phyloP scores from a whole-genome alignment of 1,284 basidiomycete species.

The Porphyrellus sp. region DNA sequence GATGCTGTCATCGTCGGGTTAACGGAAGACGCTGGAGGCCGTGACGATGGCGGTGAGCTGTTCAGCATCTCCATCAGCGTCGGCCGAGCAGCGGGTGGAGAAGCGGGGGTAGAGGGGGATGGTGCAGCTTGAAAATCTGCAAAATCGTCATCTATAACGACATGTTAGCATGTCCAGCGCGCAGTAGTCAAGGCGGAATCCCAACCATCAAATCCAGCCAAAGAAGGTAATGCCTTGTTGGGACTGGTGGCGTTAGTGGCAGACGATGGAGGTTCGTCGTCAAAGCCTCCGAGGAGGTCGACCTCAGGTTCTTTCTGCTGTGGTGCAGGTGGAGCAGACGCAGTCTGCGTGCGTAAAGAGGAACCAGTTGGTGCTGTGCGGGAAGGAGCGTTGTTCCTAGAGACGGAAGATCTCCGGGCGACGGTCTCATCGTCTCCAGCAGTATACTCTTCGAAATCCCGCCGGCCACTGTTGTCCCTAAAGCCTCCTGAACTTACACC shows the following conservation, averaged over 20 bases:
- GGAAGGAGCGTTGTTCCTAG: slow-evolving; percentile 22
- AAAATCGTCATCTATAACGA: slow-evolving; percentile 79
- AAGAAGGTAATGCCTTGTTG: slow-evolving; percentile 60
- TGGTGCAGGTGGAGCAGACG: slow-evolving; percentile 44
- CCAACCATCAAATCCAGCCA: slow-evolving; percentile 26
- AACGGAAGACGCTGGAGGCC: slow-evolving; percentile 17
- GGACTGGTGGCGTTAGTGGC: slow-evolving; percentile 36
- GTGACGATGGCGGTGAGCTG: slow-evolving; percentile 30
- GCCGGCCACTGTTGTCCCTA: slow-evolving; percentile 53
- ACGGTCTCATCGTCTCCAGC: slow-evolving; percentile 88
- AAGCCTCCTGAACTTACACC: slow-evolving; percentile 54
- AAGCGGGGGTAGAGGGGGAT: slow-evolving; percentile 36
- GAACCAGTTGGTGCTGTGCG: slow-evolving; percentile 19
- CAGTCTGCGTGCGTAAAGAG: slow-evolving; percentile 27
- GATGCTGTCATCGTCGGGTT: slow-evolving; percentile 15
- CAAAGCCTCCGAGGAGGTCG: slow-evolving; percentile 77
- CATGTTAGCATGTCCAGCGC: slow-evolving; percentile 12
- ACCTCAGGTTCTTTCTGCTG: slow-evolving; percentile 51
- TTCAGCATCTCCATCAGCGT: slow-evolving; percentile 55
- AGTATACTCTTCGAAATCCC: slow-evolving; percentile 89
- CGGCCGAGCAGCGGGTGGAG: slow-evolving; percentile 39
- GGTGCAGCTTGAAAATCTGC: slow-evolving; percentile 88
- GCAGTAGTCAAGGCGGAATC: not conserved
- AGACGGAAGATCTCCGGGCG: slow-evolving; percentile 39
- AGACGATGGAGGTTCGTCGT: slow-evolving; percentile 46